These are phyloP conservation scores for Aechmea fasciata DNA, from an alignment of 176 grass and related monocot genomes.

Conservation along the genomic window DNA sequence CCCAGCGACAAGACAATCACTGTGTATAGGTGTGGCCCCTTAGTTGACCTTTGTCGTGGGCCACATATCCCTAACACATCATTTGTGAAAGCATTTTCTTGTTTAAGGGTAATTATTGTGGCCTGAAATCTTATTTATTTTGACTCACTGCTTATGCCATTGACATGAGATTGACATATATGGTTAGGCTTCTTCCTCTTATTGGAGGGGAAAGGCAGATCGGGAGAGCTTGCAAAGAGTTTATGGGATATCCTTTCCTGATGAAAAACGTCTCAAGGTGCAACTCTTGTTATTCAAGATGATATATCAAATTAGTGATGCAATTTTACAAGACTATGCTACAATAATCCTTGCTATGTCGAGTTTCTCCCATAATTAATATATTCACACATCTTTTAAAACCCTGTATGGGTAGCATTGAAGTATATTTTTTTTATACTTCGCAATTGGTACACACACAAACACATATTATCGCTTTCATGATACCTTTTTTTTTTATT, in stretches of 20 bases:
- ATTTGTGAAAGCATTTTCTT: conserved; percentile 95
- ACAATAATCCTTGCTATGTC: background rate
- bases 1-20: conserved; percentile 97
- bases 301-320: background rate
- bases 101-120: conserved; percentile 67
- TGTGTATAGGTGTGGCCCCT: conserved; percentile 89
- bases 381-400: no score
- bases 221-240: conserved; percentile 93
- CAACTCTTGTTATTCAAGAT: background rate
- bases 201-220: conserved; percentile 94
- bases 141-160: conserved; percentile 5
- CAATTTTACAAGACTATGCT: background rate
- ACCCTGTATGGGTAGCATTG: no score
- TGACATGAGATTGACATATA: conserved; percentile 20
- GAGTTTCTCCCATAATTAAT: background rate
- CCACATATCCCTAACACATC: conserved; percentile 95
- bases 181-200: conserved; percentile 82
- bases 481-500: no score
- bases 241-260: conserved; percentile 98
- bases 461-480: no score
- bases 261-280: conserved; percentile 96
- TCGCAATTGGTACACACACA: no score
- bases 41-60: conserved; percentile 96
- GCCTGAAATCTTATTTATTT: conserved; percentile 9
- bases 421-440: no score